Conservation (phyloP, 192 early-diverging fungal species). For the Obelidium mucronatum region DNA sequence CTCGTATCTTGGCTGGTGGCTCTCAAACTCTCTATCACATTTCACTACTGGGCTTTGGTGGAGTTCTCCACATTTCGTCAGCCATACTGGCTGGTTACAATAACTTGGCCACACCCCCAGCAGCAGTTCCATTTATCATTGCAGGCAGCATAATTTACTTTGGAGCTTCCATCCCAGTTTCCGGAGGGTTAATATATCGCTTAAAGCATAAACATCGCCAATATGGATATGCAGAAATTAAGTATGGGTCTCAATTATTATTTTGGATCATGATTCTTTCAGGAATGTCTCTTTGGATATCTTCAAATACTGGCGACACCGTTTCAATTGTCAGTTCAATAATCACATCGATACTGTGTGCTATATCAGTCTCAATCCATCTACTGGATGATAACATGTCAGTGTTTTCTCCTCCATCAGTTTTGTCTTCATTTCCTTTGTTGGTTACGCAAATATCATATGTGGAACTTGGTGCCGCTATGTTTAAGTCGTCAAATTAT, state of each 20-base stretch:
- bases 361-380: not conserved
- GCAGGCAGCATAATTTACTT: constrained; percentile 3
- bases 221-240: not conserved
- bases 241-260: constrained; percentile 4
- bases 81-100: not conserved
- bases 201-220: constrained; percentile 10
- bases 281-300: constrained; percentile 20
- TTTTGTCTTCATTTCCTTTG: constrained; percentile 15
- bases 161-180: not conserved
- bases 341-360: constrained; percentile 1
- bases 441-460: constrained; percentile 23
- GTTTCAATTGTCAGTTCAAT: not conserved
- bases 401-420: constrained; percentile 22
- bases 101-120: not conserved
- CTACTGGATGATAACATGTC: constrained; percentile 10
- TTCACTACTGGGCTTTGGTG: constrained; percentile 11
- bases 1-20: not conserved
- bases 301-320: not conserved
- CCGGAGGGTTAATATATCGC: not conserved
- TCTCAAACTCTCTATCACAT: not conserved
- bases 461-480: constrained; percentile 9
- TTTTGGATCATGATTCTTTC: constrained; percentile 21
- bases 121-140: constrained; percentile 16
- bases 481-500: constrained; percentile 21
- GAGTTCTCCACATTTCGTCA: constrained; percentile 1